Evolutionary conservation across 2,329 filamentous ascomycete genomes (phyloP), one percentile per base, ranked within the genome.

Genomic region (Botryotinia convoluta): DNA sequence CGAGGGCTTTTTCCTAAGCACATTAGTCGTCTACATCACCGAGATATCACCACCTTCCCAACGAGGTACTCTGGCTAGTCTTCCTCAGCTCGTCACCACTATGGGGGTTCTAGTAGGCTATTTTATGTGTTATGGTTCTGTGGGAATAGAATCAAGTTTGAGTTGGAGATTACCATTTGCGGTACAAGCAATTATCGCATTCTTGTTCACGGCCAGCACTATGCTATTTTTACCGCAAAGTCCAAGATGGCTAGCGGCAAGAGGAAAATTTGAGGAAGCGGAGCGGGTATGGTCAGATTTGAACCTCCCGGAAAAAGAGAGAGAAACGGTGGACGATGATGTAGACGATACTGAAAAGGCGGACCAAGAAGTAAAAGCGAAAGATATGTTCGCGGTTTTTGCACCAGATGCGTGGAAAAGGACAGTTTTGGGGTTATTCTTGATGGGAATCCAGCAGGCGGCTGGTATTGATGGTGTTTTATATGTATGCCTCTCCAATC

Each of bases 381-480:
- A 77, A 60, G 75, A 76, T 48, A 72, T 80, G n/a, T 63, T 78
- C 0, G 76, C 75, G 26, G 76, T 80, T 2, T 84, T 83, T 75
- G 79, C 78, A 10, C 81, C 82, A 63, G 83, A 84, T 18, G 86
- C 85, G 22, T 83, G 86, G 32, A 81, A 81, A 7, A 83, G 84
- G 4, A 89, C 87, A 0, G 79, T 84, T 0, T 80, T 90, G 29
- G 88, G 85, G 0, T 82, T 88, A 0, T 90, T 90, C 74, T 79
- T 90, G 70, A 85, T 91, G 79, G 85, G 83, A 2, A 88, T 90
- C 84, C 84, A 88, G 45, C 89, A 91, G 76, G 81, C 91, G 0
- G 87, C 84, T 42, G 89, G 89, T 0, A 91, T 91, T 68, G 89
- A 91, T 75, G 89, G 87, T 0, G 85, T 91, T 8, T 83, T 90